These are phyloP conservation scores for Limnomonas spitsbergensis DNA, from an alignment of 139 green algal genomes.

Conservation along the genomic window DNA sequence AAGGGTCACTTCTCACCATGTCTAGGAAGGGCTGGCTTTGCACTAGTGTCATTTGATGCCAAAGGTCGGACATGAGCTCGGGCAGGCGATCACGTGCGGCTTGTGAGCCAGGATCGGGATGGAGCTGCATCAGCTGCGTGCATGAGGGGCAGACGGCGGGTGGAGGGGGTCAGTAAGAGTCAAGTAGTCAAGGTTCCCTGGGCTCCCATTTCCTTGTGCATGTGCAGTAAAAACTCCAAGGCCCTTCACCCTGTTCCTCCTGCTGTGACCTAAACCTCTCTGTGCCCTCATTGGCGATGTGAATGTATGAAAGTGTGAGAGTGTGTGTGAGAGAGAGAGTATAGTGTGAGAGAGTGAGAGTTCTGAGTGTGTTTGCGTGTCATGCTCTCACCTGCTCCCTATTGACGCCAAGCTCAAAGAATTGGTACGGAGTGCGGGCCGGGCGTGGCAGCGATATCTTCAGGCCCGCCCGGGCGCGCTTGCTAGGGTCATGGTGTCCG, in stretches of 20 bases:
- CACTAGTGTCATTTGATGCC: slow-evolving; percentile 2
- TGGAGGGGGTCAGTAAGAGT: background rate
- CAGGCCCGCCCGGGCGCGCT: background rate
- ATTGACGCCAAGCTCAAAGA: slow-evolving; percentile 9
- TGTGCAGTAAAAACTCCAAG: too few species aligned
- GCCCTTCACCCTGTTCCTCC: too few species aligned
- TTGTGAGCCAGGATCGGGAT: background rate
- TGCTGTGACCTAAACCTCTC: too few species aligned
- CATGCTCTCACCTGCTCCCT: slow-evolving; percentile 2
- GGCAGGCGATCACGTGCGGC: background rate
- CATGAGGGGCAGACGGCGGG: background rate
- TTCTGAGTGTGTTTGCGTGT: background rate
- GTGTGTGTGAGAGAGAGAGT: too few species aligned
- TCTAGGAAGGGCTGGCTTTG: slow-evolving; percentile 2
- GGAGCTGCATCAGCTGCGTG: slow-evolving; percentile 10
- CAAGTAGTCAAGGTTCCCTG: too few species aligned
- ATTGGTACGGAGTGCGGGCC: background rate
- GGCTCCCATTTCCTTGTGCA: too few species aligned
- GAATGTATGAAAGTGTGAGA: background rate
- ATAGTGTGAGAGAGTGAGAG: too few species aligned
- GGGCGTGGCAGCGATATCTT: background rate
- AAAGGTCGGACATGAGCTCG: slow-evolving; percentile 10
- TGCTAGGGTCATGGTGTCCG: too few species aligned
- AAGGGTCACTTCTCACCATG: too few species aligned
- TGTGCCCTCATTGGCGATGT: background rate